Base-by-base conservation (phyloP, 164 flowering plant species). In the Vitis rotundifolia region DNA sequence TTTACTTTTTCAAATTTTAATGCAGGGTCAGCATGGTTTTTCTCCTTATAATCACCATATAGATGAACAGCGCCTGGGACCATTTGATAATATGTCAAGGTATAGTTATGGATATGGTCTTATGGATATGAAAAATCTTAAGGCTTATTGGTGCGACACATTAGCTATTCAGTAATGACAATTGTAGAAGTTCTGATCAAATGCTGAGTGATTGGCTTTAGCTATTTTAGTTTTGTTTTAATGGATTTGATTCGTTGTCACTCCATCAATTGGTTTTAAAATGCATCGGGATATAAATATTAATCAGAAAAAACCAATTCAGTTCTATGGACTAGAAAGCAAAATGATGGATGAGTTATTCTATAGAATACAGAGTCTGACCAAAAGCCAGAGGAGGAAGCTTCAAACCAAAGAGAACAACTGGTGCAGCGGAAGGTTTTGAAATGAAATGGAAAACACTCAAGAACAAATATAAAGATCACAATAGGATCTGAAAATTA, bases 1-100 rank as follows among this genome's bases (percentile, higher is more conserved):
- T 29, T 50, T 49, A 14, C 19, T 67, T 68, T 59, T 49, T 59
- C 28, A 37, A 37, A 37, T 37, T 37, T 52, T 70, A 59, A 62
- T 81, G 77, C 77, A 89, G 91, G 83, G 64, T 72, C 74, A 73
- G 49, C 72, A 68, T 68, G 79, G 69, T 18, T 65, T 74, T 53
- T 49, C 80, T 72, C 60, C 77, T 37, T 29, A 75, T 70, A 71
- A 73, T 62, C 68, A 28, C 49, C 52, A 71, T 69, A 19, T 49
- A 49, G 74, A 72, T 78, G 87, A 77, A 54, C 77, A 47, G 15
- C 73, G 64, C 61, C 15, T 68, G 61, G 86, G 74, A 56, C 63
- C 81, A 55, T 18, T 72, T 11, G 71, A 75, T 69, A 61, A 75
- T 73, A 56, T 75, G 70, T 13, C 80, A 63, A 83, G 82, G 76